These are phyloP conservation scores for Roridomyces roridus DNA, from an alignment of 768 basidiomycete genomes.

Conservation along the genomic window DNA sequence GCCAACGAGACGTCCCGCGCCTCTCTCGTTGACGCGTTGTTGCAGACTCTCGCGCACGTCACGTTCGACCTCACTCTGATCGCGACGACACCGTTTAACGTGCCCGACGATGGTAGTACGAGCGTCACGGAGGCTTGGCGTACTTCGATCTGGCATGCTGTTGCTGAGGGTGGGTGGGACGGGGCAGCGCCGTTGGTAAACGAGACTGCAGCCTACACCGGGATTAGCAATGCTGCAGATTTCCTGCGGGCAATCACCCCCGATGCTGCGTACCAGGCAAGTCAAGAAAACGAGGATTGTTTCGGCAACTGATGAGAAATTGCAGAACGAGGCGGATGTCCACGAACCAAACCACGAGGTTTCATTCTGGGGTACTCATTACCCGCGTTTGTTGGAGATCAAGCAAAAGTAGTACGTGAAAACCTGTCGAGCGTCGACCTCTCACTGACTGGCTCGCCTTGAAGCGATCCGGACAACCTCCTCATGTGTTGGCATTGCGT, in stretches of 20 bases:
- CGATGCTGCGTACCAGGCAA: constrained; percentile 32
- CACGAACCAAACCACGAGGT: constrained; percentile 36
- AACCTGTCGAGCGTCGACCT: neutral
- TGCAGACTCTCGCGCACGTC: constrained; percentile 23
- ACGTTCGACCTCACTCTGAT: constrained; percentile 28
- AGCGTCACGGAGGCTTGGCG: constrained; percentile 37
- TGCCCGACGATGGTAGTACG: constrained; percentile 28
- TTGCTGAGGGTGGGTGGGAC: constrained; percentile 31
- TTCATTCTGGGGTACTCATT: constrained; percentile 36
- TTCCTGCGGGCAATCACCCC: constrained; percentile 33
- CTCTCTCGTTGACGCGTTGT: constrained; percentile 26
- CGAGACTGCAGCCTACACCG: constrained; percentile 25
- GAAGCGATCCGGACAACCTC: constrained; percentile 30
- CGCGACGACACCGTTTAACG: constrained; percentile 27
- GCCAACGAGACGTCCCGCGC: constrained; percentile 17
- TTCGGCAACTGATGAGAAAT: no score
- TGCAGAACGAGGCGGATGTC: constrained; percentile 37
- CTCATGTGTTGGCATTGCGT: constrained; percentile 35
- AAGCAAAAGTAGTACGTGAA: constrained; percentile 35
- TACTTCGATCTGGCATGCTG: constrained; percentile 32
- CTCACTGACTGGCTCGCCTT: no score
- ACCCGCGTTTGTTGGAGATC: constrained; percentile 29
- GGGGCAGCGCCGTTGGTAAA: constrained; percentile 28
- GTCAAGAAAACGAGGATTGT: no score
- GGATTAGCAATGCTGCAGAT: constrained; percentile 27